Conservation (phyloP, 2,329 filamentous ascomycete genomes). For the Ophiostoma novo-ulmi region DNA sequence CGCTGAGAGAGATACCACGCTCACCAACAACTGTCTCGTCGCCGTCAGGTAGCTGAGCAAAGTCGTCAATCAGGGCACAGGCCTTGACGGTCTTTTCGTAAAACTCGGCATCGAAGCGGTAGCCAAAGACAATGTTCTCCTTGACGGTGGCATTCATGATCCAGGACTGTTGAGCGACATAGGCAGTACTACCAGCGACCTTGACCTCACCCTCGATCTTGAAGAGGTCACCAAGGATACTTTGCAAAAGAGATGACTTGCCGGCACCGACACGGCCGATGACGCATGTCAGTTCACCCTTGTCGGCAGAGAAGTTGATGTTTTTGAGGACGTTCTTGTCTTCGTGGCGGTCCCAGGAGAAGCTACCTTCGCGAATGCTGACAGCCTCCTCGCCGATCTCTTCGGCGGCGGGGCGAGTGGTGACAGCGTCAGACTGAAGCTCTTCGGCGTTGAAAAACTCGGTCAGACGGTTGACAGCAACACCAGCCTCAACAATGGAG, state of each 20-base stretch:
- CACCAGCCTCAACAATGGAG: slow-evolving; percentile 89
- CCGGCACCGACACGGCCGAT: slow-evolving; percentile 92
- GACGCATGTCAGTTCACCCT: slow-evolving; percentile 88
- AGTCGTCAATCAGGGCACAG: slow-evolving; percentile 86
- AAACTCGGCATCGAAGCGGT: slow-evolving; percentile 87
- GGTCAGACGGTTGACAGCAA: slow-evolving; percentile 81
- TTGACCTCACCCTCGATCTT: slow-evolving; percentile 80
- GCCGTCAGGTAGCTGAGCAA: slow-evolving; percentile 85
- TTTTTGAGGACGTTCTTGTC: slow-evolving; percentile 66
- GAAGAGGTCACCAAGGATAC: slow-evolving; percentile 85
- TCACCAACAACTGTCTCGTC: slow-evolving; percentile 97
- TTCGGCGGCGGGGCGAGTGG: slow-evolving; percentile 61
- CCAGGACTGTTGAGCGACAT: slow-evolving; percentile 91
- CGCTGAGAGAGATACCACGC: slow-evolving; percentile 90
- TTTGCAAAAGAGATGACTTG: slow-evolving; percentile 87
- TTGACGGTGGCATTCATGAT: slow-evolving; percentile 97
- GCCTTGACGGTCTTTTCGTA: slow-evolving; percentile 90
- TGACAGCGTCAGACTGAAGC: slow-evolving; percentile 77
- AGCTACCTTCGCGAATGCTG: slow-evolving; percentile 74
- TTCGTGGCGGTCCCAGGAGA: slow-evolving; percentile 90
- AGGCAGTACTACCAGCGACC: slow-evolving; percentile 77
- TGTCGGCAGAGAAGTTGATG: slow-evolving; percentile 82
- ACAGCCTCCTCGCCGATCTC: slow-evolving; percentile 82
- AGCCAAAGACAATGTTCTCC: slow-evolving; percentile 95
- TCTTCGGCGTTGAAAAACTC: slow-evolving; percentile 84